phyloP scores from a whole-genome alignment of 2,329 filamentous ascomycete species.

The Geosmithia putterillii region DNA sequence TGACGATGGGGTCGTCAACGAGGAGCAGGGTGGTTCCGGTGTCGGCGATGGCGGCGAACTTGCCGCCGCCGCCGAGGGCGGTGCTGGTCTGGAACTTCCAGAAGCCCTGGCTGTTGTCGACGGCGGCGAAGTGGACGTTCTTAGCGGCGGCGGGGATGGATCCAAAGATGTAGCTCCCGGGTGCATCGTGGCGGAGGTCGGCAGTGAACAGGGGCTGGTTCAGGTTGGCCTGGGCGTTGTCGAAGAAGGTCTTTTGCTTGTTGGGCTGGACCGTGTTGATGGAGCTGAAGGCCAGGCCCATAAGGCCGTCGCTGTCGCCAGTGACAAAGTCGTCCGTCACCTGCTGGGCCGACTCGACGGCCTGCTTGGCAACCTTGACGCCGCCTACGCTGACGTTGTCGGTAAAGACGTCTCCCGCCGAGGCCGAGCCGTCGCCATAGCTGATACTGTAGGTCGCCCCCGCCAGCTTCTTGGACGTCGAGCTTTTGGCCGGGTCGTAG shows the following conservation, averaged over 20 bases:
- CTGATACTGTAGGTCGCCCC: slow-evolving; percentile 41
- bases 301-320: slow-evolving; percentile 21
- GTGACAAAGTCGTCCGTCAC: slow-evolving; percentile 34
- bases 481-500: slow-evolving; percentile 38
- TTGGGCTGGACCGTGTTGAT: slow-evolving; percentile 20
- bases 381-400: slow-evolving; percentile 51
- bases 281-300: slow-evolving; percentile 18
- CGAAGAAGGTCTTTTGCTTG: slow-evolving; percentile 19
- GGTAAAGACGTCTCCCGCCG: slow-evolving; percentile 51
- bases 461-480: slow-evolving; percentile 26
- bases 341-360: slow-evolving; percentile 50
- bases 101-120: slow-evolving; percentile 33
- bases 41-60: slow-evolving; percentile 47
- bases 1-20: slow-evolving; percentile 37
- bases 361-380: slow-evolving; percentile 46
- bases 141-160: slow-evolving; percentile 42
- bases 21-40: slow-evolving; percentile 59
- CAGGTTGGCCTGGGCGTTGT: slow-evolving; percentile 18
- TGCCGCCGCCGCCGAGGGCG: slow-evolving; percentile 59
- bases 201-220: slow-evolving; percentile 22
- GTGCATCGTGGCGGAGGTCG: slow-evolving; percentile 16
- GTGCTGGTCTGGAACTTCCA: slow-evolving; percentile 20
- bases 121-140: slow-evolving; percentile 48
- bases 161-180: slow-evolving; percentile 26
- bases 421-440: slow-evolving; percentile 55